Percentiles rank a stretch among this genome's conserved stretches.
Evolutionary conservation across 2,329 filamentous ascomycete genomes (phyloP).

Genomic region (Colletotrichum sp.): DNA sequence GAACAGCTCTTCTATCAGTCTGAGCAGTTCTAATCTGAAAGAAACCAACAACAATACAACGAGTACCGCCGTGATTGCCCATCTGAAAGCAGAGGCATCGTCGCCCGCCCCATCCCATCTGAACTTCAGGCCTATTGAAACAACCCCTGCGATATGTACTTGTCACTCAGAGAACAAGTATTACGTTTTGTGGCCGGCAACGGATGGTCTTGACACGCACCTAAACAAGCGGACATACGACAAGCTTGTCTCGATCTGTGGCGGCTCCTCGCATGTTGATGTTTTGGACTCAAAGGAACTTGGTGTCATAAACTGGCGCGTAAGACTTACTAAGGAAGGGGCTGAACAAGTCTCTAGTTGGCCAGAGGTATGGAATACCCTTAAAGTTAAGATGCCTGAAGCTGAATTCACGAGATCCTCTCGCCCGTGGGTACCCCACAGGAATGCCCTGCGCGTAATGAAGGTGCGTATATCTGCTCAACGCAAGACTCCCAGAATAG

Average conservation of each 20-base stretch:
- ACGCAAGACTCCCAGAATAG: not conserved
- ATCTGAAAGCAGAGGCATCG: rapidly evolving
- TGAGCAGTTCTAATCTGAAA: no score
- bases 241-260: not conserved
- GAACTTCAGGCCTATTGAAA: no score
- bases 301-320: not conserved
- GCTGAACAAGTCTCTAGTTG: not conserved
- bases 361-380: not conserved
- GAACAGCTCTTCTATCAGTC: no score
- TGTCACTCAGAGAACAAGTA: not conserved
- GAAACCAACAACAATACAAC: no score
- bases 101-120: not conserved
- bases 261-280: not conserved
- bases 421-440: not conserved
- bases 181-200: not conserved
- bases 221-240: not conserved
- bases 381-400: rapidly evolving
- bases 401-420: not conserved
- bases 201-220: not conserved
- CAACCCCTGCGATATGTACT: not conserved
- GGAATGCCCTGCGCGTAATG: not conserved
- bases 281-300: not conserved
- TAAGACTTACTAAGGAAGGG: not conserved
- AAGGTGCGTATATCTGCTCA: not conserved
- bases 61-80: not conserved